Evolutionary conservation across 2,329 filamentous ascomycete species (phyloP).

Genomic region (Microcyclospora tardicrescens): DNA sequence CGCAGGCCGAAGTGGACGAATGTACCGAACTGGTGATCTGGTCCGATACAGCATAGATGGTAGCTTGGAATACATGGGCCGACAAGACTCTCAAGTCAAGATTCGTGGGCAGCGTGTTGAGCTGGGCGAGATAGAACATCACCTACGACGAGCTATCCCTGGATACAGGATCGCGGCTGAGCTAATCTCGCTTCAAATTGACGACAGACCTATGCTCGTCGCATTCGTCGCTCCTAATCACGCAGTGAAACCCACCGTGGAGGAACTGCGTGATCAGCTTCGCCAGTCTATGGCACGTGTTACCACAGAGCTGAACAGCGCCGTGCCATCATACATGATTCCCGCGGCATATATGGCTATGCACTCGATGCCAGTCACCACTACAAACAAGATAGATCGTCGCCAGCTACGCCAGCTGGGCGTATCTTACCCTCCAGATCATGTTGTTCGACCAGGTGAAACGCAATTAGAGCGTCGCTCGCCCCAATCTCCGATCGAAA

Average conservation of each 20-base stretch:
- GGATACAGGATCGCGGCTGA: not conserved
- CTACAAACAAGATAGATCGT: not conserved
- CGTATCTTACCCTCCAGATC: not conserved
- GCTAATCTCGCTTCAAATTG: not conserved
- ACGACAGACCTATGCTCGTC: not conserved
- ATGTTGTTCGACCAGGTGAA: not conserved
- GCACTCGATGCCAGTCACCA: not conserved
- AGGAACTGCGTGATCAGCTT: too few species aligned
- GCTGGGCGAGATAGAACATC: conserved; percentile 4
- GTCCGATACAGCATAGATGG: not conserved
- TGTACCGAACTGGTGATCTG: not conserved
- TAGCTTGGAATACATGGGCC: not conserved
- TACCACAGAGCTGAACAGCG: not conserved
- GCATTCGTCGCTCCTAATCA: too few species aligned
- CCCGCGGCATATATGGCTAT: not conserved
- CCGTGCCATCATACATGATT: not conserved
- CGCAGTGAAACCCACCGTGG: too few species aligned
- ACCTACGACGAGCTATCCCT: not conserved
- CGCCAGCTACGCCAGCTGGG: not conserved
- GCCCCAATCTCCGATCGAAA: not conserved
- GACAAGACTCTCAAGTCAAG: not conserved
- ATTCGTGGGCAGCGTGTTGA: not conserved
- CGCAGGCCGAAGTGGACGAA: not conserved
- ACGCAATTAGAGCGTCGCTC: not conserved
- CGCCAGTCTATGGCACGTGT: not conserved